Evolutionary conservation across 768 basidiomycete genomes (phyloP).

Genomic region (Tylopilus plumbeoviolaceoides): DNA sequence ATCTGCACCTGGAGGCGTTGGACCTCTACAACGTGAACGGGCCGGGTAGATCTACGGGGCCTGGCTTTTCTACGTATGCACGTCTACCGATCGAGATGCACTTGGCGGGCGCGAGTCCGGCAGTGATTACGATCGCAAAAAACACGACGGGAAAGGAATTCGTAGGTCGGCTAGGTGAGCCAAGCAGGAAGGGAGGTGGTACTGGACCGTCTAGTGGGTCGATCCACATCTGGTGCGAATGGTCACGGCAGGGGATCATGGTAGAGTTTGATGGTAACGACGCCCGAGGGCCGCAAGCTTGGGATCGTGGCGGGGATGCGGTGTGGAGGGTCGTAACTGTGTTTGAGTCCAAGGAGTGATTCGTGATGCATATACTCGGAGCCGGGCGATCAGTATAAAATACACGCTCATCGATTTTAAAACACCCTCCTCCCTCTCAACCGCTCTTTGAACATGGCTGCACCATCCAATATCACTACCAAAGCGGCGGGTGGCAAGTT

Average conservation of each 20-base stretch:
- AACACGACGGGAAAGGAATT: slow-evolving; percentile 75
- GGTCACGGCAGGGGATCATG: slow-evolving; percentile 79
- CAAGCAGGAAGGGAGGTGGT: slow-evolving; percentile 88
- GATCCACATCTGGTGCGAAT: slow-evolving; percentile 93
- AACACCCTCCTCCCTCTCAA: neutral
- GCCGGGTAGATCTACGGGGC: slow-evolving; percentile 43
- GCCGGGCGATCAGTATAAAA: slow-evolving; percentile 3
- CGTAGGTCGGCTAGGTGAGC: slow-evolving; percentile 74
- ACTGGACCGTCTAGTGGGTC: slow-evolving; percentile 78
- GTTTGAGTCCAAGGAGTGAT: slow-evolving; percentile 36
- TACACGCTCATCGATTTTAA: neutral
- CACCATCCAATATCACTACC: slow-evolving; percentile 55
- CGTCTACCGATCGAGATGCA: slow-evolving; percentile 47
- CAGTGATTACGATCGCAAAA: slow-evolving; percentile 39
- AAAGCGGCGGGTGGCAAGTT: slow-evolving; percentile 61
- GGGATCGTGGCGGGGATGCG: slow-evolving; percentile 83
- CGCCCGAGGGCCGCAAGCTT: slow-evolving; percentile 75
- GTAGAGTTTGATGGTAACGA: slow-evolving; percentile 80
- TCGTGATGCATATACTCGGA: neutral
- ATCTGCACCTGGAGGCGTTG: slow-evolving; percentile 61
- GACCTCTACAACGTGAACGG: slow-evolving; percentile 72
- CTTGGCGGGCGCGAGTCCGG: slow-evolving; percentile 36
- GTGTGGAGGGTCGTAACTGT: slow-evolving; percentile 72
- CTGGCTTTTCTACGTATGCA: slow-evolving; percentile 56
- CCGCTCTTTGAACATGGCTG: slow-evolving; percentile 47